Evolutionary conservation across 2,329 filamentous ascomycete species (phyloP).

Genomic region (Periconia sp.): DNA sequence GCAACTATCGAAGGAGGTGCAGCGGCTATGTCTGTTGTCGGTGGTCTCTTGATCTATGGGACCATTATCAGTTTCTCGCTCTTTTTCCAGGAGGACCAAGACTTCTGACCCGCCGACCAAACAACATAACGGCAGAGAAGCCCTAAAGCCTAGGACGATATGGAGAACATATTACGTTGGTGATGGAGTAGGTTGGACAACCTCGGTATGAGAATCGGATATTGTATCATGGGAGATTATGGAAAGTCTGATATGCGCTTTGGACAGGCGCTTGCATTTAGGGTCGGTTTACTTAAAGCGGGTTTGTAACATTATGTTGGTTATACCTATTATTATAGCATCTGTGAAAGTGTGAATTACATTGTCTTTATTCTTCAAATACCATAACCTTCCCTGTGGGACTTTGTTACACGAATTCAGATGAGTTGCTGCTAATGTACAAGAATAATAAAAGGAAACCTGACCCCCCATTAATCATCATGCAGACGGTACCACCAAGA

Average conservation of each 20-base stretch:
- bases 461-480: background rate
- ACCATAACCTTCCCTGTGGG: background rate
- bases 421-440: constrained; percentile 17
- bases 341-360: background rate
- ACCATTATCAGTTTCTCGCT: constrained; percentile 98
- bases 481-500: background rate
- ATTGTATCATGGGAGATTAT: background rate
- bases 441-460: constrained; percentile 4
- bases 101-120: constrained; percentile 65
- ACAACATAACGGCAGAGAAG: constrained; percentile 15
- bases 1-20: constrained; percentile 79
- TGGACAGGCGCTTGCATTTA: constrained; percentile 2
- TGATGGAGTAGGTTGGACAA: background rate
- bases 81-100: constrained; percentile 98
- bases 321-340: constrained; percentile 4
- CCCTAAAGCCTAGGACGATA: background rate
- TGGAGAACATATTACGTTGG: background rate
- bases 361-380: background rate
- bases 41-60: constrained; percentile 91
- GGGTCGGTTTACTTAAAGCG: constrained; percentile 23
- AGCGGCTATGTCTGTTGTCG: constrained; percentile 93
- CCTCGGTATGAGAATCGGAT: background rate
- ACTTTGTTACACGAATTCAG: constrained; percentile 6
- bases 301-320: constrained; percentile 26
- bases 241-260: constrained; percentile 1